Evolutionary conservation across 2,329 filamentous ascomycete genomes (phyloP).

Genomic region (Pestalotiopsis sp.): DNA sequence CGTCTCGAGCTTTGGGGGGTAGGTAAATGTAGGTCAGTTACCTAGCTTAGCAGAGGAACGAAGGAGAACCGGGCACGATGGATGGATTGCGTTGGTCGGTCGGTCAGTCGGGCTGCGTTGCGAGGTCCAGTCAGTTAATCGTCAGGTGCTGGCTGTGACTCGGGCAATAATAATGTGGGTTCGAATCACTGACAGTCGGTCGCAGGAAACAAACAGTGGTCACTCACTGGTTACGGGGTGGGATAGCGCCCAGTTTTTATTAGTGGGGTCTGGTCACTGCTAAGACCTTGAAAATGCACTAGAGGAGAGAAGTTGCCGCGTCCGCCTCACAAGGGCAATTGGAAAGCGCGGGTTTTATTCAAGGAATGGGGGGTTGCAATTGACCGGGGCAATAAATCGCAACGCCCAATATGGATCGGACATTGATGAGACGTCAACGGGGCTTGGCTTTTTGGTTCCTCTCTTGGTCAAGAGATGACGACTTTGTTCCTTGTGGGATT

Average conservation of each 20-base stretch:
- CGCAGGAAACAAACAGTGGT: too few species aligned
- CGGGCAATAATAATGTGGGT: too few species aligned
- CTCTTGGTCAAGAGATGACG: neutral
- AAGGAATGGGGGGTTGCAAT: neutral
- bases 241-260: too few species aligned
- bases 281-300: neutral
- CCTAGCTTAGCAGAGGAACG: neutral
- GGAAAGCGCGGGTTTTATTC: neutral
- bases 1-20: neutral
- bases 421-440: neutral
- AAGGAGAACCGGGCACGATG: neutral
- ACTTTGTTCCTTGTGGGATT: neutral
- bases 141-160: too few species aligned
- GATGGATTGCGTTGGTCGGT: too few species aligned
- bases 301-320: neutral
- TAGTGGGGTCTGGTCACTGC: neutral
- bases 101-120: too few species aligned
- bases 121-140: too few species aligned
- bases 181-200: too few species aligned
- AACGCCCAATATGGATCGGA: neutral
- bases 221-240: too few species aligned
- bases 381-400: neutral
- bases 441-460: neutral
- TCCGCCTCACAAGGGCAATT: slow-evolving; percentile 2
- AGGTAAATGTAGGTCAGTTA: neutral